phyloP scores from a whole-genome alignment of 139 green algal species.

The Tetraselmis chui region DNA sequence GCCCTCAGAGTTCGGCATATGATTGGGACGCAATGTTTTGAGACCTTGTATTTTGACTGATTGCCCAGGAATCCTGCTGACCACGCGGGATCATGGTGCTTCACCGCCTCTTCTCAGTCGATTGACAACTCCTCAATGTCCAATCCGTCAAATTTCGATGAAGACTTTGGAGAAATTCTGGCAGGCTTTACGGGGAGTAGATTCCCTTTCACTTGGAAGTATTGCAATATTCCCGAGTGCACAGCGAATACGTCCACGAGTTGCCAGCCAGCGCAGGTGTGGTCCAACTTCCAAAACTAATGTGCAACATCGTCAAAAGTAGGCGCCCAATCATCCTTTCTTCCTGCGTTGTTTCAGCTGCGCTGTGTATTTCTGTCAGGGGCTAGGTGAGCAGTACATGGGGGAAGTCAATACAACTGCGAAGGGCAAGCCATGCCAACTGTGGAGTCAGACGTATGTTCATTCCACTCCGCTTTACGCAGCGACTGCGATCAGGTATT shows the following conservation, averaged over 20 bases:
- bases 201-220: neutral
- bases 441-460: neutral
- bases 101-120: neutral
- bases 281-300: no score
- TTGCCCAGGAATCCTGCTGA: no score
- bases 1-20: no score
- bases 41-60: no score
- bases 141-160: neutral
- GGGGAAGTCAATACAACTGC: neutral
- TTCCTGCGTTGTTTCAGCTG: no score
- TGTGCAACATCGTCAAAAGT: no score
- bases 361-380: no score
- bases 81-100: neutral
- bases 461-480: no score
- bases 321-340: no score
- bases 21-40: no score
- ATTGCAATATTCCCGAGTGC: neutral
- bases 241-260: neutral
- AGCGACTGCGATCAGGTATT: no score
- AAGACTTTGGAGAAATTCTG: neutral
- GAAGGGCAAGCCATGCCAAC: neutral
- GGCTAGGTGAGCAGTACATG: neutral
- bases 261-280: neutral
- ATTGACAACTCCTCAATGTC: neutral
- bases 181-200: neutral